Evolutionary conservation across 2,329 filamentous ascomycete species (phyloP), one percentile per base, ranked within the genome.

Genomic region (Aspergillus calidoustus): DNA sequence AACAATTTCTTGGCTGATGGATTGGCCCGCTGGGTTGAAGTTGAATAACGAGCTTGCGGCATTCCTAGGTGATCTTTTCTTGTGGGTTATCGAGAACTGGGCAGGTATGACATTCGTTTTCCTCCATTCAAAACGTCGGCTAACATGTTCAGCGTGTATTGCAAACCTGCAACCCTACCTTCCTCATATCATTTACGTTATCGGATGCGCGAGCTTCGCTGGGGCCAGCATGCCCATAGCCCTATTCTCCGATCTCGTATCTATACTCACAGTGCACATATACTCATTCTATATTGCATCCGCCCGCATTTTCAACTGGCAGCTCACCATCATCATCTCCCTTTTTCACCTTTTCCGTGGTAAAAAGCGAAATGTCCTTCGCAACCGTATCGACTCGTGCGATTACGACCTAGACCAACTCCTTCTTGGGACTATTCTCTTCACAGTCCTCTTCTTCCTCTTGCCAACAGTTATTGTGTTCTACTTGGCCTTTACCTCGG

Each of bases 81-180:
- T 98, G 3, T 99, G 95, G 95, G 95, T 99, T 52, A 98, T 99
- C 67, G 93, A 97, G 67, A 96, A 97, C 74, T 99, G 95, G 95
- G 91, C 92, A 60, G 90, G 91, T 91, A 81, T 74, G 80, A 17
- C 13, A 50, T 51, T 8, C 34, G 22, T 13, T 48, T 30, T 5
- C n/a, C n/a, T 43, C 53, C 9, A 9, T 41, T 30, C 22, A 47
- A 38, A 8, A n/a, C 30, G 67, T 47, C 25, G 17, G 41, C 49
- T 59, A 53, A 59, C 38, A 31, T 31, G 13, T 57, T 13, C 2
- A 89, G 90, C 85, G 69, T 95, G 89, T 71, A 91, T 97, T 72
- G 85, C 87, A 60, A 85, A 90, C 41, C 81, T 98, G 13, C 87
- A 89, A 57, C 94, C 95, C 1, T 84, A 89, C 44, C 81, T 99